Evolutionary conservation across 257 asterid species (phyloP), one percentile per base, ranked within the genome.

Genomic region (Nyctanthes arbortristis): DNA sequence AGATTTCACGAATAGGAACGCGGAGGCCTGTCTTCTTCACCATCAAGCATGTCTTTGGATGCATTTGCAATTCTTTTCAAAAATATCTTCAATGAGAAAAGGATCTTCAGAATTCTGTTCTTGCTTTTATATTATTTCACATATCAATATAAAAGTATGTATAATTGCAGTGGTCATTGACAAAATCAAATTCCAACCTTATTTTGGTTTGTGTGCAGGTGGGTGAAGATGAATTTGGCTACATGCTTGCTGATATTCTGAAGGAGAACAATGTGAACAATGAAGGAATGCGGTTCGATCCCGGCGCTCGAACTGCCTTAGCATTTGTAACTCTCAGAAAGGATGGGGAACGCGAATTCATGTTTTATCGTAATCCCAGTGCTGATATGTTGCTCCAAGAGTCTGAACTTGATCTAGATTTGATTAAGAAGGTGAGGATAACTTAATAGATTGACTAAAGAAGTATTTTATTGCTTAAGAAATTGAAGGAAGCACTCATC

Each of bases 291-390:
- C 85, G 97, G 72, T 94, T 94, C 70, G 99, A 94, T 74, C 89
- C 97, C 0, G 97, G 95, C 67, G 99, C 99, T 70, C 93, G 99
- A 40, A 94, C 97, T 60, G 99, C 99, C 76, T 77, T 94, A 75
- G 99, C 97, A 9, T 94, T 94, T 65, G 97, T 94, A 58, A 94
- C 97, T 28, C 88, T 94, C 68, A 86, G 89, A 81, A 89, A 86
- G 31, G 97, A 92, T 68, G 99, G 99, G 70, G 99, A 94, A 65
- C 95, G 97, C 0, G 99, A 94, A 64, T 94, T 94, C 89, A 94
- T 94, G 97, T 94, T 94, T 69, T 94, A 91, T 33, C 97, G 97
- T 68, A 94, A 94, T 70, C 99, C 99, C 36, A 94, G 97, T 79
- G 99, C 99, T 43, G 99, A 94, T 77, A 94, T 94, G 99, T 79